Conservation (phyloP, 371 early-diverging fungal genomes). For the Mucor indicus region DNA sequence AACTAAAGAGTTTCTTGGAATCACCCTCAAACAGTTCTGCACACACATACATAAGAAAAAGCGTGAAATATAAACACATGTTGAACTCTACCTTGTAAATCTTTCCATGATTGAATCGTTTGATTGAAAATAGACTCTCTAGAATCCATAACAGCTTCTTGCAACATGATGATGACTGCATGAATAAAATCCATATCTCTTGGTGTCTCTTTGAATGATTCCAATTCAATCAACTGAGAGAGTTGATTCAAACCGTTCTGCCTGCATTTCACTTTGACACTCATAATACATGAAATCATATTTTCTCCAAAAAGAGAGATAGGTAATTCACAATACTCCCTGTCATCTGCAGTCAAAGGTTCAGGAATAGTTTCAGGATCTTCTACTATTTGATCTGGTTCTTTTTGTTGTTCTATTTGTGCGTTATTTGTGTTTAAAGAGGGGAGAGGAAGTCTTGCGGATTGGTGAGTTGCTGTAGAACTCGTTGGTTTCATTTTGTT, state of each 20-base stretch:
- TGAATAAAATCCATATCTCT: constrained; percentile 36
- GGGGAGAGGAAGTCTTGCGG: too few species aligned
- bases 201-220: background rate
- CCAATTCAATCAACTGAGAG: constrained; percentile 1
- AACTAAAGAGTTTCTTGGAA: background rate
- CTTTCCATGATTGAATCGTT: constrained; percentile 52
- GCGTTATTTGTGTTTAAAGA: too few species aligned
- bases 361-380: background rate
- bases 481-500: too few species aligned
- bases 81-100: constrained; percentile 36
- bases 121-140: constrained; percentile 57
- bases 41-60: too few species aligned
- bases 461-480: too few species aligned
- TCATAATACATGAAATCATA: constrained; percentile 49
- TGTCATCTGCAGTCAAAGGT: background rate
- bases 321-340: constrained; percentile 38
- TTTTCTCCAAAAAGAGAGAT: constrained; percentile 52
- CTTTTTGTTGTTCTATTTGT: too few species aligned
- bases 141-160: constrained; percentile 59
- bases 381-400: too few species aligned
- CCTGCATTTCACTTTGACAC: constrained; percentile 49
- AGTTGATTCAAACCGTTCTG: constrained; percentile 44
- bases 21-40: background rate
- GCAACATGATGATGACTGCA: constrained; percentile 60
- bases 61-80: too few species aligned